Evolutionary conservation across 2,329 filamentous ascomycete species (phyloP).

Genomic region (Cordyceps javanica): DNA sequence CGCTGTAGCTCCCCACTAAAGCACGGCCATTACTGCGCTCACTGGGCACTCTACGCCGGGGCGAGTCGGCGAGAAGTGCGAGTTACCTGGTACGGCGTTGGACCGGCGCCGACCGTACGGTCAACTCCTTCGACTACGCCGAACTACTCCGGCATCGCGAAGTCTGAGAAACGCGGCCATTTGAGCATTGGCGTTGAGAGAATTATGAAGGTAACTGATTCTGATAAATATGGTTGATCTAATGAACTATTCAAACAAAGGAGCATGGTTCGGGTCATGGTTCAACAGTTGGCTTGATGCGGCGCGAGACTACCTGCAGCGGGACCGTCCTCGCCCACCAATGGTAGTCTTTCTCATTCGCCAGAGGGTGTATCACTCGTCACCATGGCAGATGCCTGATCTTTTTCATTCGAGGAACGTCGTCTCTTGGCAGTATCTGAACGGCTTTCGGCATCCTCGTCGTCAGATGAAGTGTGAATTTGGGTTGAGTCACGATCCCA

Average conservation of each 20-base stretch:
- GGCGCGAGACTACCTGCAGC: neutral
- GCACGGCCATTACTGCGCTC: neutral
- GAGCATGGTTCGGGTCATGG: neutral
- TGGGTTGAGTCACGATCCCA: conserved; percentile 22
- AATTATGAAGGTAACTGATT: neutral
- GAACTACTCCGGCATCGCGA: conserved; percentile 4
- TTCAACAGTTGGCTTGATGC: neutral
- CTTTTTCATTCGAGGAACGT: conserved; percentile 17
- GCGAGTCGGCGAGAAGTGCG: conserved; percentile 8
- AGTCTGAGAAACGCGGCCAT: neutral
- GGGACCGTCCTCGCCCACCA: neutral
- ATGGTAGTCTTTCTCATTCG: neutral
- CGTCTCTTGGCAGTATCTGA: conserved; percentile 16
- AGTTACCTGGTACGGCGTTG: neutral
- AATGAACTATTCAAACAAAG: neutral
- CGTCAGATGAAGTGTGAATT: conserved; percentile 18
- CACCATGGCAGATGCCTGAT: too few relatives aligned
- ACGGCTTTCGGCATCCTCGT: conserved; percentile 16
- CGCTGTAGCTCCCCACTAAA: conserved; percentile 3
- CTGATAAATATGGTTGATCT: neutral
- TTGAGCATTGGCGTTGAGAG: neutral
- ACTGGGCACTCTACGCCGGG: neutral
- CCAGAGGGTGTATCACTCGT: neutral
- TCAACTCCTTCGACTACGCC: neutral
- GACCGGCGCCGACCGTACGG: neutral